A percentile compares a stretch with the other conserved stretches of the same genome.
Conservation (phyloP, 108 stramenopile genomes). For the Stephanodiscus minutulus region DNA sequence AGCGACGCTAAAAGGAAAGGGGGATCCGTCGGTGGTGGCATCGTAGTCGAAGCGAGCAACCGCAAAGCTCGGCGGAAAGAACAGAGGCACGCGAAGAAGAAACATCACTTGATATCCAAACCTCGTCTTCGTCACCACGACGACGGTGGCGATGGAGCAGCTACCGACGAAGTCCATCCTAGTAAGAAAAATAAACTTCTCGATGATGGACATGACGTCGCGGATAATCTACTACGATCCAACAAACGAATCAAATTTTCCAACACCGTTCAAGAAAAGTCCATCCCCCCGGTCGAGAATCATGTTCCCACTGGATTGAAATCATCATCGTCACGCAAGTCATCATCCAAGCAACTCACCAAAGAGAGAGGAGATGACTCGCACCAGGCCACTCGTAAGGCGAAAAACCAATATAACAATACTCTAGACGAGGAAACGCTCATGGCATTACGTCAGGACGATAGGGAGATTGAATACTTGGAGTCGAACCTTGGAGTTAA, state of each 20-base stretch:
- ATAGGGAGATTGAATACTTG: slow-evolving; percentile 81
- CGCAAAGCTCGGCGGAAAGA: slow-evolving; percentile 49
- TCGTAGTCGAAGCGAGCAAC: slow-evolving; percentile 41
- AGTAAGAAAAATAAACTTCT: neutral
- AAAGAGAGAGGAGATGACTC: neutral
- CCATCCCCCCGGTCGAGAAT: slow-evolving; percentile 16
- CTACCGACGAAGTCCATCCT: neutral
- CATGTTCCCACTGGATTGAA: slow-evolving; percentile 18
- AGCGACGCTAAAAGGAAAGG: slow-evolving; percentile 3
- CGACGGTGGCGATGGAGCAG: too few relatives aligned
- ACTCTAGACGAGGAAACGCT: slow-evolving; percentile 64
- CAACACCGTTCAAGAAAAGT: slow-evolving; percentile 21
- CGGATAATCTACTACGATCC: neutral
- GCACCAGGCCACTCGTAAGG: neutral
- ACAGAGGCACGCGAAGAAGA: slow-evolving; percentile 36
- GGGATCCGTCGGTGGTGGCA: slow-evolving; percentile 9
- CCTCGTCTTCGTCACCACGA: neutral
- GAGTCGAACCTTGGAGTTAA: slow-evolving; percentile 66
- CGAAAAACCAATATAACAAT: slow-evolving; percentile 20
- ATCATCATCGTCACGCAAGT: slow-evolving; percentile 16
- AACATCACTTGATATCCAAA: neutral
- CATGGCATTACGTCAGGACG: slow-evolving; percentile 72
- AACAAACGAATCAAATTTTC: slow-evolving; percentile 38
- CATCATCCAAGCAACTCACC: neutral
- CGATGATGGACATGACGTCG: neutral